Evolutionary conservation across 2,329 filamentous ascomycete species (phyloP).

Genomic region (Colletotrichum destructivum): DNA sequence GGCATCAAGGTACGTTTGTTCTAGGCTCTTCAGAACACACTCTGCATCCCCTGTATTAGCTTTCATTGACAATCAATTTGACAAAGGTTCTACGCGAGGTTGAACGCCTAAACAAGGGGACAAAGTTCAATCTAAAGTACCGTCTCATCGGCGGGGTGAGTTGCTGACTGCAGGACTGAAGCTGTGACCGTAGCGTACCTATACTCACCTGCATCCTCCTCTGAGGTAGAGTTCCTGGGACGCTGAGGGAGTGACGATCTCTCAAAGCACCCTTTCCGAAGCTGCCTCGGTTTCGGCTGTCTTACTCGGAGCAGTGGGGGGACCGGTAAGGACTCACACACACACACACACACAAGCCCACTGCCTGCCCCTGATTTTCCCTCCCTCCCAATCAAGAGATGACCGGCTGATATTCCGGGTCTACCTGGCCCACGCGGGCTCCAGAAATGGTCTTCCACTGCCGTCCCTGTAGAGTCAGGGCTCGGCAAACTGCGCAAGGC

Average conservation of each 20-base stretch:
- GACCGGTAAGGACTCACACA: no score
- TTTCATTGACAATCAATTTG: conserved; percentile 58
- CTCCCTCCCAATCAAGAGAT: not conserved
- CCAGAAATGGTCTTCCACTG: not conserved
- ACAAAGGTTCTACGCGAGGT: conserved; percentile 78
- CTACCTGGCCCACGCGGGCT: not conserved
- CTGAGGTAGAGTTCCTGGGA: conserved; percentile 86
- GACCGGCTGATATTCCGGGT: not conserved
- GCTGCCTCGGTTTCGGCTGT: conserved; percentile 86
- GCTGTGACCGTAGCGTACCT: not conserved
- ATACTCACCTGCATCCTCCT: not conserved
- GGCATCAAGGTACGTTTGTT: conserved; percentile 79
- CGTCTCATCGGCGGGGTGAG: conserved; percentile 93
- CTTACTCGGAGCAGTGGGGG: conserved; percentile 92
- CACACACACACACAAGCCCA: no score
- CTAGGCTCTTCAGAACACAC: not conserved
- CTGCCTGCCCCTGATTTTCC: no score
- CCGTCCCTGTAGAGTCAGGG: conserved; percentile 69
- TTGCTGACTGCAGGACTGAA: conserved; percentile 46
- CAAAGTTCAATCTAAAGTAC: conserved; percentile 90
- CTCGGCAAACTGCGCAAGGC: conserved; percentile 93
- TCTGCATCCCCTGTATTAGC: not conserved
- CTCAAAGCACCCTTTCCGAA: conserved; percentile 84
- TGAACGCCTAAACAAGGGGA: conserved; percentile 78
- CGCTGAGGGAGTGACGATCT: conserved; percentile 82